Percentiles rank a stretch among this genome's conserved stretches.
These are phyloP conservation scores for Aspergillus tubingensis DNA, from an alignment of 2,329 filamentous ascomycete genomes.

Conservation along the genomic window DNA sequence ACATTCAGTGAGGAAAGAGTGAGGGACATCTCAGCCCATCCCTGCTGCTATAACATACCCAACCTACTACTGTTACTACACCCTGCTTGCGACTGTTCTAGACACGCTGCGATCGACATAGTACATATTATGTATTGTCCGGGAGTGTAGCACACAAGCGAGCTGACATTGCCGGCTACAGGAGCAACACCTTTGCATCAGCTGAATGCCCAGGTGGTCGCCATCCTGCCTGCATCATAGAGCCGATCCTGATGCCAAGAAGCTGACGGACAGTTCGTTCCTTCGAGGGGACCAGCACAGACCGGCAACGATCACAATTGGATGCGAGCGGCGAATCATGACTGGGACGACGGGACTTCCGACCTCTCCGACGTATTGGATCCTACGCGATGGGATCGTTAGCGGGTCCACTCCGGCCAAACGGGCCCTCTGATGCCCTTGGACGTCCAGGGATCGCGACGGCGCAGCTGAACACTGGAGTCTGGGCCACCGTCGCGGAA, in stretches of 20 bases:
- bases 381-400: background rate
- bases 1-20: no score
- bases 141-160: no score
- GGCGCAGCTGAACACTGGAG: background rate
- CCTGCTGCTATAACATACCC: no score
- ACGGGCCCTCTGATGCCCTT: background rate
- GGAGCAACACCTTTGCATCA: background rate
- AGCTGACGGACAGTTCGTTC: background rate
- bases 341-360: background rate
- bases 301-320: background rate
- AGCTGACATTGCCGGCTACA: no score
- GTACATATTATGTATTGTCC: background rate
- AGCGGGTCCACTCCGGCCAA: background rate
- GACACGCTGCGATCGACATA: background rate
- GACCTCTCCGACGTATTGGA: background rate
- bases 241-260: background rate
- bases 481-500: background rate
- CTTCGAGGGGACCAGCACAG: background rate
- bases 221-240: background rate
- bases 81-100: no score
- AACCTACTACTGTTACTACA: no score
- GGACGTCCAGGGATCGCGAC: background rate
- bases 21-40: no score
- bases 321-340: background rate
- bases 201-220: background rate